phyloP scores from a whole-genome alignment of 2,329 filamentous ascomycete species.

The Pseudogymnoascus sp. region DNA sequence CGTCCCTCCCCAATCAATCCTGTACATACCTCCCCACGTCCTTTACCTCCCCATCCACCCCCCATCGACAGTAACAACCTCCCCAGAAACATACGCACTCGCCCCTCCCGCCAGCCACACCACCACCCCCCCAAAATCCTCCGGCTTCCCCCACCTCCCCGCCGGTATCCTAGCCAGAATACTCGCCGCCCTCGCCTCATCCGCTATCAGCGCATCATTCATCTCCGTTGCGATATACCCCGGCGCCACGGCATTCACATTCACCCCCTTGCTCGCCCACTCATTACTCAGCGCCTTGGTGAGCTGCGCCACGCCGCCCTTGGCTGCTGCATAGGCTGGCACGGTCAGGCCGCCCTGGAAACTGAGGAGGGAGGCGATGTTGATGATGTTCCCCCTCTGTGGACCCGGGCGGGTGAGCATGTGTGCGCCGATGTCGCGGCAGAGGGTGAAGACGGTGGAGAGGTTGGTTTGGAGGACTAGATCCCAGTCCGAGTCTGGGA shows the following conservation, averaged over 20 bases:
- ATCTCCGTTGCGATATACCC: conserved; percentile 93
- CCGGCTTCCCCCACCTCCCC: conserved; percentile 71
- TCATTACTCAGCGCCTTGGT: conserved; percentile 82
- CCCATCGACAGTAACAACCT: conserved; percentile 76
- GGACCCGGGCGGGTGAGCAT: conserved; percentile 54
- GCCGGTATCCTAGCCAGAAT: conserved; percentile 78
- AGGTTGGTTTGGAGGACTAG: conserved; percentile 82
- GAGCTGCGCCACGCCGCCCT: conserved; percentile 73
- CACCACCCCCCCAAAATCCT: conserved; percentile 79
- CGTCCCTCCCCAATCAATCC: neutral
- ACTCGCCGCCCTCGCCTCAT: conserved; percentile 58
- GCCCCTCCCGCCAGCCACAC: conserved; percentile 70
- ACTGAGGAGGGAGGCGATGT: conserved; percentile 68
- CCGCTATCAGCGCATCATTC: conserved; percentile 73
- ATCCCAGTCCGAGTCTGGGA: conserved; percentile 70
- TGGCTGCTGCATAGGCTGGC: conserved; percentile 74
- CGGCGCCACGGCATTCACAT: conserved; percentile 80
- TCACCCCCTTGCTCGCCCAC: conserved; percentile 72
- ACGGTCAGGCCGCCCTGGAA: conserved; percentile 84
- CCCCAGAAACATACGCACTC: conserved; percentile 75
- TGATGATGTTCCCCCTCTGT: conserved; percentile 65
- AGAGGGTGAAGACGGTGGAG: conserved; percentile 68
- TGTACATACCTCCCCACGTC: too few species aligned
- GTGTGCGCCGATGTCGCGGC: conserved; percentile 69
- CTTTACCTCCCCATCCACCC: conserved; percentile 80